A percentile compares a stretch with the other conserved stretches of the same genome.
These are phyloP conservation scores for Shiraia bambusicola DNA, from an alignment of 2,329 filamentous ascomycete genomes.

Conservation along the genomic window DNA sequence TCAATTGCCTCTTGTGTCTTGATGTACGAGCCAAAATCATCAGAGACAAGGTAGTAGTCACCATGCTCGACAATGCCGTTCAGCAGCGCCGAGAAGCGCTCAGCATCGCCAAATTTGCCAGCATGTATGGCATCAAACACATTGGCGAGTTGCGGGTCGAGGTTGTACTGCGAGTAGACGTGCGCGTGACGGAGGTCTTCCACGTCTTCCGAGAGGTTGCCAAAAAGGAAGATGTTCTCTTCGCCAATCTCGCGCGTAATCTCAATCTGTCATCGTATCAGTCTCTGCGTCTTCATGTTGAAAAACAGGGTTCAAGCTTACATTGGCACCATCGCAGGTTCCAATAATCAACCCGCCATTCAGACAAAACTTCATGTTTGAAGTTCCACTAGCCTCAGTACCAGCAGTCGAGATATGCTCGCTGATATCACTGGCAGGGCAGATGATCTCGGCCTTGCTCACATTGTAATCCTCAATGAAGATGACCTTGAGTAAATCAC, in stretches of 20 bases:
- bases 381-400: conserved; percentile 84
- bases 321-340: conserved; percentile 95
- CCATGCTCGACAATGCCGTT: conserved; percentile 87
- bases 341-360: conserved; percentile 97
- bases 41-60: conserved; percentile 96
- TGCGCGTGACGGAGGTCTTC: conserved; percentile 92
- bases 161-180: conserved; percentile 74
- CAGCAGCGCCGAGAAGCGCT: conserved; percentile 79
- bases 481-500: conserved; percentile 92
- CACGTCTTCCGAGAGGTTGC: conserved; percentile 92
- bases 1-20: conserved; percentile 90
- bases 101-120: conserved; percentile 76
- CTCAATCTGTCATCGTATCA: conserved; percentile 65
- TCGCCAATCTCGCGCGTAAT: conserved; percentile 97
- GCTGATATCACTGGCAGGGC: conserved; percentile 90
- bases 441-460: conserved; percentile 97
- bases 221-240: conserved; percentile 97
- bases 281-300: neutral
- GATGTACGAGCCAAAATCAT: conserved; percentile 95
- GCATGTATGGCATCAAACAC: conserved; percentile 83
- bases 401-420: conserved; percentile 98
- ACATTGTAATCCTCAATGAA: conserved; percentile 99
- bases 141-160: conserved; percentile 74
- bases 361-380: conserved; percentile 99
- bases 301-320: conserved; percentile 55